Evolutionary conservation across 2,329 filamentous ascomycete species (phyloP), one percentile per base, ranked within the genome.

Genomic region (Trichoderma sp.): DNA sequence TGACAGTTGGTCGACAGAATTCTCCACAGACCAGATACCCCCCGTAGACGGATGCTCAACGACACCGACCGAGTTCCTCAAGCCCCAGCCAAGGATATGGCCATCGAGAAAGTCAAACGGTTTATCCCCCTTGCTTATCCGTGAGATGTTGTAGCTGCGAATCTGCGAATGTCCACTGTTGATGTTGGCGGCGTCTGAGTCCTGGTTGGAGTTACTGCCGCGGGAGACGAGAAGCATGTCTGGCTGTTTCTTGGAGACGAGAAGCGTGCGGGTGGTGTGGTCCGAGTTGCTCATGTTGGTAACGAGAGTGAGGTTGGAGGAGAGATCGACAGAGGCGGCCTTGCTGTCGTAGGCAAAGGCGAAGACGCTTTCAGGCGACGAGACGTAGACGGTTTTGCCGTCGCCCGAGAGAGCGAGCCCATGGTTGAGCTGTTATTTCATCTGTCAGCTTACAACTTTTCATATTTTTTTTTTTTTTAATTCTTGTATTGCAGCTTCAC

Each of bases 61-160:
- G 4, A 93, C 80, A 11, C 91, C 91, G 5, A 92, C 90, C 1
- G 89, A 89, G 77, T 93, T 93, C 47, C 90, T 84, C 64, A 94
- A 81, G 13, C 91, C 91, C 90, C 90, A 93, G 19, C 90, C 86
- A 2, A 88, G 78, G 0, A 86, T 73, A 14, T 76, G 72, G 3
- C 86, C 86, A 16, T 87, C 72, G 78, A 79, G 72, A 58, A 83
- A 88, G 72, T 86, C 79, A 74, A 81, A 82, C 3, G 83, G 75
- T 3, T 73, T 57, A 56, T 72, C 69, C 37, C 75, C 29, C 27
- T 71, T 33, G 69, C 73, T 65, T 29, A 80, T 56, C 68, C 79
- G 76, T 57, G 75, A 73, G 13, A 85, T 72, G 74, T 85, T 81
- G 74, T 85, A 86, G 40, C 87, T 86, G 71, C 89, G 90, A 75